Conservation (phyloP, 805 yeast species). For the Candida endomychidarum region DNA sequence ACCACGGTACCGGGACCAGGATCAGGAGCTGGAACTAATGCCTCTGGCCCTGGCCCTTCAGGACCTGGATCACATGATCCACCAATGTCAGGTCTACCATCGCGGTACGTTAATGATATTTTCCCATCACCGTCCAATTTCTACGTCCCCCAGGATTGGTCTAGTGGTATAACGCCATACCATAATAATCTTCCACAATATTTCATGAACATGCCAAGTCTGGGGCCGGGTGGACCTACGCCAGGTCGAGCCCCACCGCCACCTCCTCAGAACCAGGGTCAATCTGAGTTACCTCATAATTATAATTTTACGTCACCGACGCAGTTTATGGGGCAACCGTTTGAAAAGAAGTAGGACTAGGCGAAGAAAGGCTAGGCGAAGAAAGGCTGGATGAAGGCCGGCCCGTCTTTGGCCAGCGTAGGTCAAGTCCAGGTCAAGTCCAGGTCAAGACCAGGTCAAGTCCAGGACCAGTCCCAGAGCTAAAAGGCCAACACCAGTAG, state of each 20-base stretch:
- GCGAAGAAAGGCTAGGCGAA: too few species aligned
- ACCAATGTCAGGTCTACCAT: slow-evolving; percentile 69
- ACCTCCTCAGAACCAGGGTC: slow-evolving; percentile 10
- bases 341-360: too few species aligned
- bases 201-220: slow-evolving; percentile 36
- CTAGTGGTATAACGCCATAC: slow-evolving; percentile 39
- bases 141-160: slow-evolving; percentile 55
- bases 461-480: too few species aligned
- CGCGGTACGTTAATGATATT: slow-evolving; percentile 67
- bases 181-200: slow-evolving; percentile 36
- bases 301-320: slow-evolving; percentile 22
- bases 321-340: slow-evolving; percentile 35
- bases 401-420: too few species aligned
- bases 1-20: slow-evolving; percentile 14
- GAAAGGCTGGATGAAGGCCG: too few species aligned
- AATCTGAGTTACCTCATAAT: slow-evolving; percentile 3
- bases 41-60: too few species aligned
- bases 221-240: too few species aligned
- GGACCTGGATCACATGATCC: slow-evolving; percentile 43
- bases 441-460: too few species aligned
- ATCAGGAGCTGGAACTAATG: slow-evolving; percentile 10
- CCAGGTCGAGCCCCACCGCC: too few species aligned
- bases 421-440: too few species aligned
- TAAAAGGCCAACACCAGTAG: too few species aligned
- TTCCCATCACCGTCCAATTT: slow-evolving; percentile 82